Evolutionary conservation across 768 basidiomycete genomes (phyloP).

Genomic region (Mycena amicta): DNA sequence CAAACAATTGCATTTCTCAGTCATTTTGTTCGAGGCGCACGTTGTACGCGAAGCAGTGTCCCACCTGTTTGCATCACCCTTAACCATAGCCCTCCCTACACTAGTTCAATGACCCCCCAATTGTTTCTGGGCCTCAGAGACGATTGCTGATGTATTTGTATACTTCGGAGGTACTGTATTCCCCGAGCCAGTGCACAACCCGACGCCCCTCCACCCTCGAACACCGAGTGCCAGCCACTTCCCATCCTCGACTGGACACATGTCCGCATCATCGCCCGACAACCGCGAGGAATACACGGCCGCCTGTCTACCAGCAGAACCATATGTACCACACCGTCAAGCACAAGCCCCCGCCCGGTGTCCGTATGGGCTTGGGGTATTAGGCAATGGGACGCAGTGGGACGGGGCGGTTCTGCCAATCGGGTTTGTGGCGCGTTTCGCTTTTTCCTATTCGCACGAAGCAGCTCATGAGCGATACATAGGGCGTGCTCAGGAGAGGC

Average conservation of each 20-base stretch:
- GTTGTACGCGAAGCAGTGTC: too few species aligned
- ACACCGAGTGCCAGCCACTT: constrained; percentile 72
- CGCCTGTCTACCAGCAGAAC: constrained; percentile 93
- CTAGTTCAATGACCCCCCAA: too few species aligned
- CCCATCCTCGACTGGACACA: constrained; percentile 77
- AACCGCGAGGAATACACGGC: constrained; percentile 97
- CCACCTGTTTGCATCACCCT: too few species aligned
- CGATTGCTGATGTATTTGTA: constrained; percentile 40
- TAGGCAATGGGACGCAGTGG: constrained; percentile 97
- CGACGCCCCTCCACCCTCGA: not conserved
- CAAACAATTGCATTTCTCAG: too few species aligned
- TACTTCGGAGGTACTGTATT: constrained; percentile 77
- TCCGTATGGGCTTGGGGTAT: constrained; percentile 94
- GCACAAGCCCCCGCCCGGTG: constrained; percentile 74
- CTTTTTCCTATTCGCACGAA: not conserved
- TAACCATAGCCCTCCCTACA: too few species aligned
- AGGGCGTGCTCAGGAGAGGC: constrained; percentile 98
- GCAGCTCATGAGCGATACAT: constrained; percentile 12
- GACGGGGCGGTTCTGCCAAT: constrained; percentile 98
- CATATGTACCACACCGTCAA: constrained; percentile 69
- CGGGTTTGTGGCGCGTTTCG: constrained; percentile 77
- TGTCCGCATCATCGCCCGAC: constrained; percentile 78
- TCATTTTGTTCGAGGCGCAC: too few species aligned
- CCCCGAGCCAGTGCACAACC: constrained; percentile 57
- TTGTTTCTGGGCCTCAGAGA: too few species aligned